Conservation (phyloP, 441 rosid genomes). For the Pelargonium australe region DNA sequence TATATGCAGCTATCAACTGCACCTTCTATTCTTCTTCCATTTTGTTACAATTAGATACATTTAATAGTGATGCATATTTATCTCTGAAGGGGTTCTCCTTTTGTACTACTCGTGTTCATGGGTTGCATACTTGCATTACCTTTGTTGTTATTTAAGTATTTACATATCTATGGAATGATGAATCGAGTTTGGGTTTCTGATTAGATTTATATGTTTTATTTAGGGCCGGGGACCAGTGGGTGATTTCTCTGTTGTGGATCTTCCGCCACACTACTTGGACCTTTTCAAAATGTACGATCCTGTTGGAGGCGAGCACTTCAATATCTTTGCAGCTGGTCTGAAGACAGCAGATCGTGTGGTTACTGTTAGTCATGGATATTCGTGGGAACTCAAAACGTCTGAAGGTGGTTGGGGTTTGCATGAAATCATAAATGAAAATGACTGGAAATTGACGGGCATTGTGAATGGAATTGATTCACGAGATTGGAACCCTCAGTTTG, state of each 20-base stretch:
- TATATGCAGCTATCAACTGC: too few relatives aligned
- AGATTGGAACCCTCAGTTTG: slow-evolving; percentile 72
- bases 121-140: too few relatives aligned
- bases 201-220: slow-evolving; percentile 15
- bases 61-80: too few relatives aligned
- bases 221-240: slow-evolving; percentile 93
- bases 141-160: too few relatives aligned
- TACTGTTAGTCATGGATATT: slow-evolving; percentile 86
- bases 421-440: slow-evolving; percentile 60
- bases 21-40: too few relatives aligned
- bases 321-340: slow-evolving; percentile 85
- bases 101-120: too few relatives aligned
- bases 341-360: slow-evolving; percentile 82
- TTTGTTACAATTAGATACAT: too few relatives aligned
- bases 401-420: slow-evolving; percentile 99
- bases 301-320: slow-evolving; percentile 88
- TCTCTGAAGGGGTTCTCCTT: too few relatives aligned
- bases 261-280: slow-evolving; percentile 66
- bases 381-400: slow-evolving; percentile 82
- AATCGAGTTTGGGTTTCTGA: background rate
- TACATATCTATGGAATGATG: background rate
- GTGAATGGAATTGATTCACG: slow-evolving; percentile 78
- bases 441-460: slow-evolving; percentile 81
- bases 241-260: slow-evolving; percentile 52
- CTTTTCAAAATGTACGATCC: slow-evolving; percentile 76